Conservation (phyloP, 2,329 filamentous ascomycete genomes). For the Chalaropsis ovoidea region DNA sequence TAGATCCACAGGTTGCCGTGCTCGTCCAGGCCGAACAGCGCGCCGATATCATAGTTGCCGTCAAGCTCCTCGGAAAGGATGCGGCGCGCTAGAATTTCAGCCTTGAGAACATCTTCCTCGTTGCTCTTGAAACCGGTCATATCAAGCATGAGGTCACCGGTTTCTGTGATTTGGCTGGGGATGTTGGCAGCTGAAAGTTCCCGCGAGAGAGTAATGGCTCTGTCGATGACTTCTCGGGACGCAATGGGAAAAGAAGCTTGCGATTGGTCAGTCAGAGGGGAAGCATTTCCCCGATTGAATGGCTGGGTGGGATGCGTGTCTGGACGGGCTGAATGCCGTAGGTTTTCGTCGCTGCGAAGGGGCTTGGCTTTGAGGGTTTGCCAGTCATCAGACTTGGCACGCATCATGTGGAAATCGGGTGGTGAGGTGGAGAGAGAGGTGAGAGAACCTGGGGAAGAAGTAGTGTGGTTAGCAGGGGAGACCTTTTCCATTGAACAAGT, state of each 20-base stretch:
- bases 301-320: constrained; percentile 33
- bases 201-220: constrained; percentile 74
- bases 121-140: constrained; percentile 95
- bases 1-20: constrained; percentile 99
- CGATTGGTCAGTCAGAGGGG: constrained; percentile 47
- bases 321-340: constrained; percentile 42
- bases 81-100: constrained; percentile 86
- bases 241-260: constrained; percentile 67
- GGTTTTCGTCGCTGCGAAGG: constrained; percentile 45
- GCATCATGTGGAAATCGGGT: constrained; percentile 40
- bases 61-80: constrained; percentile 87
- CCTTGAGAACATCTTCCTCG: constrained; percentile 81
- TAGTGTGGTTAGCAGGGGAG: not conserved
- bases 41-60: constrained; percentile 91
- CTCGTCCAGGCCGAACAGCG: constrained; percentile 88
- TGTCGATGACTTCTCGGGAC: constrained; percentile 64
- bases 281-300: constrained; percentile 33
- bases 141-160: constrained; percentile 90
- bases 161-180: constrained; percentile 81
- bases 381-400: constrained; percentile 40
- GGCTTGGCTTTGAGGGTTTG: constrained; percentile 33
- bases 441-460: constrained; percentile 35
- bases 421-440: constrained; percentile 48
- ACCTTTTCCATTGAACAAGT: not conserved
- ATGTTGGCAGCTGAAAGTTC: constrained; percentile 87